Percentiles rank a stretch among this genome's conserved stretches.
These are phyloP conservation scores for Fusarium sp. DNA, from an alignment of 2,329 filamentous ascomycete species.

Conservation along the genomic window DNA sequence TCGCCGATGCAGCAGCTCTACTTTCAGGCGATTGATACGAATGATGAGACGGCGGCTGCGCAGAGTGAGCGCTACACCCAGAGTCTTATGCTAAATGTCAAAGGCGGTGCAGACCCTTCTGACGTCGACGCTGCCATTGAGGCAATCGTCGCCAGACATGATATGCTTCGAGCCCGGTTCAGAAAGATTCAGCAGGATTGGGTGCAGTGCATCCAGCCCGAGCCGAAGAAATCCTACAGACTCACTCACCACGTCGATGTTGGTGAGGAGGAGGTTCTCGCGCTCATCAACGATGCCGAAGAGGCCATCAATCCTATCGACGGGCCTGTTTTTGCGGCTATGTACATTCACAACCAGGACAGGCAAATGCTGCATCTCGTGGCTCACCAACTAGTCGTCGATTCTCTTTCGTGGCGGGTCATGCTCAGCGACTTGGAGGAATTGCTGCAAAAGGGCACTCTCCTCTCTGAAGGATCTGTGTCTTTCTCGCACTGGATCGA, in stretches of 20 bases:
- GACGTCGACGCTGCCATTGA: slow-evolving; percentile 64
- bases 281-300: slow-evolving; percentile 58
- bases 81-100: slow-evolving; percentile 62
- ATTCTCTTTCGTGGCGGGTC: slow-evolving; percentile 64
- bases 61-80: slow-evolving; percentile 60
- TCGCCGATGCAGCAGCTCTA: slow-evolving; percentile 68
- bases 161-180: slow-evolving; percentile 66
- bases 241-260: slow-evolving; percentile 59
- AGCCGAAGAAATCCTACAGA: slow-evolving; percentile 58
- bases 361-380: slow-evolving; percentile 63
- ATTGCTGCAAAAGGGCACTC: slow-evolving; percentile 59
- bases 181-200: slow-evolving; percentile 56
- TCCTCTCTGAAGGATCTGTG: slow-evolving; percentile 60
- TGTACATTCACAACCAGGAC: slow-evolving; percentile 62
- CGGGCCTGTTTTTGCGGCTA: slow-evolving; percentile 64
- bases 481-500: slow-evolving; percentile 65
- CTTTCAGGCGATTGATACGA: slow-evolving; percentile 62
- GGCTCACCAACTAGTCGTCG: slow-evolving; percentile 66
- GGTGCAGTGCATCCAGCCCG: slow-evolving; percentile 60
- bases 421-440: slow-evolving; percentile 65
- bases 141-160: slow-evolving; percentile 63
- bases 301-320: slow-evolving; percentile 61
- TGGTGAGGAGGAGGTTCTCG: slow-evolving; percentile 58
- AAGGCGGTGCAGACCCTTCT: slow-evolving; percentile 56
- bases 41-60: slow-evolving; percentile 47